Base-by-base conservation (phyloP, 73 alveolate species). In the Paraurostyla sp. region DNA sequence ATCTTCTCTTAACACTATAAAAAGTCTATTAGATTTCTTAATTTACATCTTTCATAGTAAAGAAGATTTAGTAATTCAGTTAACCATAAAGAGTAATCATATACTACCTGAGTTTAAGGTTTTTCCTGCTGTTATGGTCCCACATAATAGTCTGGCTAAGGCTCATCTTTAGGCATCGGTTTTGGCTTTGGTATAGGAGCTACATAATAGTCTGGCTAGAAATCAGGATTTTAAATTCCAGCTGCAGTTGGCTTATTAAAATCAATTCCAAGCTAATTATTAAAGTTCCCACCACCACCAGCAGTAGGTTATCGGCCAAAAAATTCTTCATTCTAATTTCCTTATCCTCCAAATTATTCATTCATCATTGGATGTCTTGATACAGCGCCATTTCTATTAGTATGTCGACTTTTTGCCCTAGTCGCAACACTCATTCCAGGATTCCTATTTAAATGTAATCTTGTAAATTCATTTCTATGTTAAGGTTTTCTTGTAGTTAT, bases 21-120 rank as follows among this genome's bases (percentile, higher is more conserved):
- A 73, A 13, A 50, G 41, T 48, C 20, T 3, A 16, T 48, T 69
- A 36, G 11, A 69, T 9, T 13, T 73, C 7, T 27, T 2, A 73
- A 73, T 22, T 48, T 73, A 73, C 94, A 87, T 42, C 94, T 41
- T 78, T 87, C 94, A 71, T 85, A 87, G 35, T 87, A 81, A 18
- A 87, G 94, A 27, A 87, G 35, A 40, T 84, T 85, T 7, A 87
- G 58, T 0, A 87, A 22, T 76, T 87, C 94, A 56, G 76, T 87
- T 23, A 84, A 59, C 90, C 93, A 86, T 9, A 83, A 62, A 40
- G 93, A 83, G 38, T 71, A 76, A 59, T 87, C 94, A 22, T 75
- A 65, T 11, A 46, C 76, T 40, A 71, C 90, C 57, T 86, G 68
- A 22, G 7, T n/a, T 50, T 50, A 4, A 4, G 58, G 84, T 69